phyloP scores from a whole-genome alignment of 1,284 basidiomycete species.

The Papiliotrema flavescens region DNA sequence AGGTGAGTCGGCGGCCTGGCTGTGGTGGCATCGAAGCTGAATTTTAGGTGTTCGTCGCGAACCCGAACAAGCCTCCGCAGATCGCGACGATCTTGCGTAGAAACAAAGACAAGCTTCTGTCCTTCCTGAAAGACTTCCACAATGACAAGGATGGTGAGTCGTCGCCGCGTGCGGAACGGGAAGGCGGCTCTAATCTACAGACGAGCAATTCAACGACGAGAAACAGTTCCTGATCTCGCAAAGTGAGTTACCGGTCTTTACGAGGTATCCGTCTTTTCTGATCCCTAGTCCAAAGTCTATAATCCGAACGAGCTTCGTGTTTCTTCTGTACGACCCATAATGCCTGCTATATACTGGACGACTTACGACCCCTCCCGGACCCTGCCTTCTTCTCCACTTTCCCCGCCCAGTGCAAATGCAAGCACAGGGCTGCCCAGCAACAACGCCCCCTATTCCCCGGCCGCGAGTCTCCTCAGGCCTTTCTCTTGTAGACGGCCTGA shows the following conservation, averaged over 20 bases:
- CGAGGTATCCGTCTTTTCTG: background rate
- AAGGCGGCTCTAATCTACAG: constrained; percentile 49
- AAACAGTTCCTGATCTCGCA: constrained; percentile 94
- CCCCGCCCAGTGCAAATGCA: too few species aligned
- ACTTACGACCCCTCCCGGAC: too few species aligned
- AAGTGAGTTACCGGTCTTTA: constrained; percentile 48
- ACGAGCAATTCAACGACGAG: constrained; percentile 96
- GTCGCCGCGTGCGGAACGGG: background rate
- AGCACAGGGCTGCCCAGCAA: too few species aligned
- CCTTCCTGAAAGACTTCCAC: constrained; percentile 89
- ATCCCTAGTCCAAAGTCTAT: constrained; percentile 19
- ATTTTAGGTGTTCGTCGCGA: constrained; percentile 93
- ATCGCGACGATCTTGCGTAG: constrained; percentile 86
- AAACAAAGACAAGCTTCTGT: constrained; percentile 89
- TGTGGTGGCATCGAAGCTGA: background rate
- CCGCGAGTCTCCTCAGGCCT: too few species aligned
- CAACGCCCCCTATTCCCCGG: too few species aligned
- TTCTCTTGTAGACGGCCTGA: too few species aligned
- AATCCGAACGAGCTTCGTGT: background rate
- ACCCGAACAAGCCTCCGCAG: constrained; percentile 95
- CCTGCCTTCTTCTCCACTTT: too few species aligned
- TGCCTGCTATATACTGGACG: too few species aligned
- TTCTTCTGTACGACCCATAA: too few species aligned
- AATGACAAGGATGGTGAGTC: constrained; percentile 90
- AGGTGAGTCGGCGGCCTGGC: constrained; percentile 57